Evolutionary conservation across 2,329 filamentous ascomycete species (phyloP).

Genomic region (Epichloe glyceriae): DNA sequence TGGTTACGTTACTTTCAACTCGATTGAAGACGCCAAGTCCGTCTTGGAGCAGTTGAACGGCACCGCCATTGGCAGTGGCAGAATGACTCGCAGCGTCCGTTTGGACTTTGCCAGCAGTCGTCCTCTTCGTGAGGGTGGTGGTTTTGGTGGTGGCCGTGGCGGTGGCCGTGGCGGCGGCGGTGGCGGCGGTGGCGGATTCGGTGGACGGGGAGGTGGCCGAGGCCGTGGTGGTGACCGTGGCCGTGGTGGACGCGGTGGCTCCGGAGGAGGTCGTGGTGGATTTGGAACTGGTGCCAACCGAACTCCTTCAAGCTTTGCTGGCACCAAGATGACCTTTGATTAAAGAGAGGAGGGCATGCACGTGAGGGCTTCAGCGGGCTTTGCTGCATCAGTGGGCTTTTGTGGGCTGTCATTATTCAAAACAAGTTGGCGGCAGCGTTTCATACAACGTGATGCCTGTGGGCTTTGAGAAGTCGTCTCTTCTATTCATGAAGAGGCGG

Average conservation of each 20-base stretch:
- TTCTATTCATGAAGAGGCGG: conserved; percentile 30
- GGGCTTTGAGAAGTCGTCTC: conserved; percentile 42
- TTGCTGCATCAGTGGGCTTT: conserved; percentile 29
- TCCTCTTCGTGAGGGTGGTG: conserved; percentile 43
- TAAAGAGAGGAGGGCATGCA: conserved; percentile 19
- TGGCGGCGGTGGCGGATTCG: conserved; percentile 26
- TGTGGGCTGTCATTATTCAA: conserved; percentile 44
- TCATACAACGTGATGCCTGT: conserved; percentile 17
- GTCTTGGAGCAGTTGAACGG: conserved; percentile 62
- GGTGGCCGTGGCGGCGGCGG: conserved; percentile 35
- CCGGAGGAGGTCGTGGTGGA: conserved; percentile 38
- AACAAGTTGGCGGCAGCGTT: conserved; percentile 22
- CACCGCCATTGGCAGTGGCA: conserved; percentile 45
- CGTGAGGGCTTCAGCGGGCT: conserved; percentile 32
- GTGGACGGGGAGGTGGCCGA: conserved; percentile 31
- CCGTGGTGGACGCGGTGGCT: conserved; percentile 36
- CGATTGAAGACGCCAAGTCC: conserved; percentile 68
- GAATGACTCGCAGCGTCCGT: conserved; percentile 62
- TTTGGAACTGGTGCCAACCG: conserved; percentile 38
- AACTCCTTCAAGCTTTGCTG: conserved; percentile 35
- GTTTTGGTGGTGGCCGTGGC: conserved; percentile 36
- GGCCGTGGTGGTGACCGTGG: conserved; percentile 16
- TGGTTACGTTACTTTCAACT: conserved; percentile 76
- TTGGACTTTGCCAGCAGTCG: conserved; percentile 70
- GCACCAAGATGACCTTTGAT: conserved; percentile 66